Conservation (phyloP, 768 basidiomycete species). For the Suillus subalutaceus region DNA sequence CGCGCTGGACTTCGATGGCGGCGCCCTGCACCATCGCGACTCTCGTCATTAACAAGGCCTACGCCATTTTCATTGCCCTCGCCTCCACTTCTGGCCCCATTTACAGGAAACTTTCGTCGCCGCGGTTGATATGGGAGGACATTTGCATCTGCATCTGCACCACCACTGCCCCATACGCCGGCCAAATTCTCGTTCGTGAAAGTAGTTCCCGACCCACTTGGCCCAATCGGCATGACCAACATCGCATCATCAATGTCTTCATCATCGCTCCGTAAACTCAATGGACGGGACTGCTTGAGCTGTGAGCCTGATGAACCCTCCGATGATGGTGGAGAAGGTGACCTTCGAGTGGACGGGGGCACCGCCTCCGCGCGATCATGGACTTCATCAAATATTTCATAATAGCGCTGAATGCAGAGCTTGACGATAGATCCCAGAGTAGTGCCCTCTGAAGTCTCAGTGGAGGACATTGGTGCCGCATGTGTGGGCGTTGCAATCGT, state of each 20-base stretch:
- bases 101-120: conserved; percentile 40
- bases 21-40: conserved; percentile 24
- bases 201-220: conserved; percentile 26
- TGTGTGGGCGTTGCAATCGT: conserved; percentile 9
- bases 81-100: conserved; percentile 13
- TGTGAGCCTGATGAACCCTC: conserved; percentile 26
- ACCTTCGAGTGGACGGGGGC: conserved; percentile 27
- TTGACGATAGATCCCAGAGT: conserved; percentile 75
- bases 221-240: conserved; percentile 73
- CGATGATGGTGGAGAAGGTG: conserved; percentile 31
- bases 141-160: conserved; percentile 21
- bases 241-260: conserved; percentile 79
- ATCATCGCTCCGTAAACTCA: conserved; percentile 46
- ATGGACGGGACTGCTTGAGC: conserved; percentile 23
- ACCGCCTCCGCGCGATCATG: conserved; percentile 68
- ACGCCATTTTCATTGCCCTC: conserved; percentile 19
- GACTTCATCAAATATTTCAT: conserved; percentile 86
- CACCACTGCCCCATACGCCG: conserved; percentile 33
- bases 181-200: conserved; percentile 14
- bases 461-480: conserved; percentile 22
- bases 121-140: conserved; percentile 41
- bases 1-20: conserved; percentile 44
- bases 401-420: conserved; percentile 81
- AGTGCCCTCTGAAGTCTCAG: conserved; percentile 46
- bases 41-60: conserved; percentile 40